phyloP scores from a whole-genome alignment of 305 asterid genomes.

The Euphrasia arctica region DNA sequence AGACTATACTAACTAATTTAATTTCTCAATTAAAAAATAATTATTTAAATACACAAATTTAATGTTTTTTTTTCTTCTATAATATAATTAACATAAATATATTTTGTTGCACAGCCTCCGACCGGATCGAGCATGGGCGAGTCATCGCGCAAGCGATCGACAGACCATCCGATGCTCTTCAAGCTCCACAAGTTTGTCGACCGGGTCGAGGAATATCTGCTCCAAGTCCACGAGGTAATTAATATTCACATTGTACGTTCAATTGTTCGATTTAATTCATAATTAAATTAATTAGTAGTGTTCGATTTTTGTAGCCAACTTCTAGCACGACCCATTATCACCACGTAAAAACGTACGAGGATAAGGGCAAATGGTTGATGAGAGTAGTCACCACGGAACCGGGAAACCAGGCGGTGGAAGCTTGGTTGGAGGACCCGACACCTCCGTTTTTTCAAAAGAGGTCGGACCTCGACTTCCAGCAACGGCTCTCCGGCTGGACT shows the following conservation, averaged over 20 bases:
- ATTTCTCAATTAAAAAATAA: not conserved
- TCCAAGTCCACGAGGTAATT: not conserved
- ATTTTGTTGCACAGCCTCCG: not conserved
- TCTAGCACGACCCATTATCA: not conserved
- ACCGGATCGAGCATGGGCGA: not conserved
- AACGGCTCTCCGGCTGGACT: not conserved
- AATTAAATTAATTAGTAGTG: not conserved
- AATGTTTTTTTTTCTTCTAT: no score
- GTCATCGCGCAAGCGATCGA: not conserved
- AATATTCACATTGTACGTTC: no score
- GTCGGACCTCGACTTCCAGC: not conserved
- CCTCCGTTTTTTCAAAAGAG: not conserved
- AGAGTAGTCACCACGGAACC: not conserved
- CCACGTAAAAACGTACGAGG: not conserved
- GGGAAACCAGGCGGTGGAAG: not conserved
- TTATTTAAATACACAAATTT: not conserved
- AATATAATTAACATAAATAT: not conserved
- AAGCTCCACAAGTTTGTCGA: not conserved
- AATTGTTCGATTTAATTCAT: not conserved
- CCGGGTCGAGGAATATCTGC: not conserved
- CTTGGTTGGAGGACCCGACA: not conserved
- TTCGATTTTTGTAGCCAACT: not conserved
- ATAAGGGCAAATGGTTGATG: not conserved
- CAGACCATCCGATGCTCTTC: not conserved
- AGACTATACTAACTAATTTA: not conserved